These are phyloP conservation scores for Vitis hybrid DNA, from an alignment of 177 flowering plant species.

Conservation along the genomic window DNA sequence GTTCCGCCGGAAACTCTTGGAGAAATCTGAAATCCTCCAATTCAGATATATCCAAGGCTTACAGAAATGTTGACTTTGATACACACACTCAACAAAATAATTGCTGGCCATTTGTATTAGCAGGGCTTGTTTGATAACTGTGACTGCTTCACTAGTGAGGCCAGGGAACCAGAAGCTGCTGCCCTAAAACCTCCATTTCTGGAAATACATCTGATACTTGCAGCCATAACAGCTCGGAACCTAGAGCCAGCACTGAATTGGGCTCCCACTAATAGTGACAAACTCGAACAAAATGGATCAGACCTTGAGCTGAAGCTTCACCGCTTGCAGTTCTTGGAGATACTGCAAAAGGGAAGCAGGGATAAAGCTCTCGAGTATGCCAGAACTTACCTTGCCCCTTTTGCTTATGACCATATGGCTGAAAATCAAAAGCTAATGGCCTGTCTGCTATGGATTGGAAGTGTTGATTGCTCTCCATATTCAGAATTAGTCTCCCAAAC, in stretches of 20 bases:
- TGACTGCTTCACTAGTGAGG: constrained; percentile 64
- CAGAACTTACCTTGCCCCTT: constrained; percentile 45
- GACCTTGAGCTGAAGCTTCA: constrained; percentile 66
- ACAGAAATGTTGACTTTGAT: constrained; percentile 69
- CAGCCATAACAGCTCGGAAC: constrained; percentile 42
- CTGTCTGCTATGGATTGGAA: constrained; percentile 63
- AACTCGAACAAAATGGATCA: constrained; percentile 30
- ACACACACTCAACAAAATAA: constrained; percentile 57
- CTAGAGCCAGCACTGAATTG: constrained; percentile 50
- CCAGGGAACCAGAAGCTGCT: constrained; percentile 42
- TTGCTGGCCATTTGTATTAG: constrained; percentile 70
- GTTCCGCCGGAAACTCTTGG: no score
- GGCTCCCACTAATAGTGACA: constrained; percentile 29
- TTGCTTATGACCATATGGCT: constrained; percentile 41
- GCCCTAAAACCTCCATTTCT: constrained; percentile 45
- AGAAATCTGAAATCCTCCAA: constrained; percentile 41
- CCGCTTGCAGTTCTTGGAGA: constrained; percentile 60
- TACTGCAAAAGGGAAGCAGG: constrained; percentile 47
- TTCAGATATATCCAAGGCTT: constrained; percentile 80
- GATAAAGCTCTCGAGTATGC: constrained; percentile 65
- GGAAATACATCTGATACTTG: constrained; percentile 65
- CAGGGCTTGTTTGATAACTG: constrained; percentile 77
- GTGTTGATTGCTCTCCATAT: constrained; percentile 65
- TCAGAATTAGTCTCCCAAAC: constrained; percentile 40
- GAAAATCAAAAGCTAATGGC: constrained; percentile 77